phyloP scores from a whole-genome alignment of 2,329 filamentous ascomycete species.

The Penicillium crustosum region DNA sequence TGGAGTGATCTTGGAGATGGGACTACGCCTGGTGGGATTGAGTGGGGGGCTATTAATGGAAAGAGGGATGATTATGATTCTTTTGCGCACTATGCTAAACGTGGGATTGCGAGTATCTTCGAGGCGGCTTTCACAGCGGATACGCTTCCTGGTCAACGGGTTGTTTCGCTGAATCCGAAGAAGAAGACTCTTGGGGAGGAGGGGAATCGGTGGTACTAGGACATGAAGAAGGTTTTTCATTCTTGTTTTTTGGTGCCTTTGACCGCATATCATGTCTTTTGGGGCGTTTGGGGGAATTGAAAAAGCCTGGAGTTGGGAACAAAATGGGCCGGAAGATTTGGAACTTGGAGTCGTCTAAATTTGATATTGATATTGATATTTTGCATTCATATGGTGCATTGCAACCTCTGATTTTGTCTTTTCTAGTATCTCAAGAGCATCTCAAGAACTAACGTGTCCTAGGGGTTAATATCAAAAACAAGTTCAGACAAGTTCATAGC shows the following conservation, averaged over 20 bases:
- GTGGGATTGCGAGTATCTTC: slow-evolving; percentile 60
- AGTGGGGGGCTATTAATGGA: slow-evolving; percentile 59
- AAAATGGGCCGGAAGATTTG: background rate
- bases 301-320: background rate
- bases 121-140: slow-evolving; percentile 57
- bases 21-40: slow-evolving; percentile 46
- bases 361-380: background rate
- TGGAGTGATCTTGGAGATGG: slow-evolving; percentile 64
- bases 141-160: slow-evolving; percentile 56
- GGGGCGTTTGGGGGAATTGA: background rate
- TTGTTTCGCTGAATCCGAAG: slow-evolving; percentile 60
- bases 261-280: background rate
- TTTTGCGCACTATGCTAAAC: slow-evolving; percentile 53
- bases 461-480: background rate
- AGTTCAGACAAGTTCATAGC: too few species aligned
- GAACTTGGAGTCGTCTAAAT: background rate
- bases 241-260: background rate
- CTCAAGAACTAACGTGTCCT: background rate
- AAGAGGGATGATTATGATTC: slow-evolving; percentile 51
- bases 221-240: background rate
- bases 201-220: slow-evolving; percentile 59
- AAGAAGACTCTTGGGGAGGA: slow-evolving; percentile 55
- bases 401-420: background rate
- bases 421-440: too few species aligned
- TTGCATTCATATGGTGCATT: background rate